Percentiles rank a stretch among this genome's conserved stretches.
Conservation (phyloP, 495 filamentous ascomycete species). For the Chaetomidium leptoderma region DNA sequence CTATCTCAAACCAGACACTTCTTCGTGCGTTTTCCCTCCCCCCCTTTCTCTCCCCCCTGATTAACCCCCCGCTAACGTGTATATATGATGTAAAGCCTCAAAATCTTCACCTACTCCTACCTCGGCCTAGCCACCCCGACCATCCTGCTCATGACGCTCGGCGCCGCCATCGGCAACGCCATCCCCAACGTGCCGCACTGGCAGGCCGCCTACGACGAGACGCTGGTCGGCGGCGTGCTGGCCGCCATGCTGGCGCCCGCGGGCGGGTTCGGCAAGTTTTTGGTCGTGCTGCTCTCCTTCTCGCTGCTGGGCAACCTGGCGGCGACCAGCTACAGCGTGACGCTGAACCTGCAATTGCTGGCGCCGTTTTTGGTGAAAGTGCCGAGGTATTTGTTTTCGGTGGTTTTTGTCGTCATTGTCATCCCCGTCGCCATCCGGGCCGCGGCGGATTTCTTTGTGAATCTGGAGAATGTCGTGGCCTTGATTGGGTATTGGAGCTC, state of each 20-base stretch:
- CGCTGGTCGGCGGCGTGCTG: constrained; percentile 51
- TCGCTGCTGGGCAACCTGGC: constrained; percentile 52
- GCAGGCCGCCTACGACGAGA: constrained; percentile 43
- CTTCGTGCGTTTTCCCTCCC: constrained; percentile 34
- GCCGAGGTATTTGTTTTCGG: constrained; percentile 50
- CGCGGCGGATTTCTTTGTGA: constrained; percentile 48
- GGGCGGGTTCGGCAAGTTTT: constrained; percentile 54
- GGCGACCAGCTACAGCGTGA: constrained; percentile 47
- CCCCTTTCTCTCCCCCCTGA: not conserved
- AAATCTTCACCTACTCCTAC: constrained; percentile 45
- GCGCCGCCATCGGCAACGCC: constrained; percentile 50
- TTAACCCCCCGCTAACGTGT: no score
- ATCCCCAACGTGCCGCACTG: constrained; percentile 40
- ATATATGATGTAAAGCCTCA: constrained; percentile 25
- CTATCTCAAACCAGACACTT: constrained; percentile 45
- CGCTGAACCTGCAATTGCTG: constrained; percentile 55
- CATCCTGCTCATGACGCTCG: constrained; percentile 50
- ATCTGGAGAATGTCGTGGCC: constrained; percentile 51
- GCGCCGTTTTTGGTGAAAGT: constrained; percentile 44
- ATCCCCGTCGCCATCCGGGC: constrained; percentile 52
- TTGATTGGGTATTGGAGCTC: constrained; percentile 56
- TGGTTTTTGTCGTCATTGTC: constrained; percentile 48
- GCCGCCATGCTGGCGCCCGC: constrained; percentile 51
- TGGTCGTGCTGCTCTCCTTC: constrained; percentile 50
- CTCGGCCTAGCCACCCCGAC: constrained; percentile 46